Percentiles rank a stretch among this genome's conserved stretches.
phyloP scores from a whole-genome alignment of 2,329 filamentous ascomycete genomes.

The Lachnum nothofagi region DNA sequence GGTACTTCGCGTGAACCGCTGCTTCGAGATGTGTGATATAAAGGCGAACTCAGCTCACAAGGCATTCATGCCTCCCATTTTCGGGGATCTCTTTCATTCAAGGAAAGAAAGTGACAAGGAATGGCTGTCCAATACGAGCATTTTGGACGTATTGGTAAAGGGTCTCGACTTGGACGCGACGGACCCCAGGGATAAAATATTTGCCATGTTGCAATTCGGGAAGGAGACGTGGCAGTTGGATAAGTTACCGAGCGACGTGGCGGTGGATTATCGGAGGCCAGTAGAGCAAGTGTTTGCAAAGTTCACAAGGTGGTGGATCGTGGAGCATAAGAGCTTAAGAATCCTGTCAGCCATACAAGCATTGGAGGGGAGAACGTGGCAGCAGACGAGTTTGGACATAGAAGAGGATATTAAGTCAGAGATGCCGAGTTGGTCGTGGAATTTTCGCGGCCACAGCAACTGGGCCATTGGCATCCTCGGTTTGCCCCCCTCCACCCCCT shows the following conservation, averaged over 20 bases:
- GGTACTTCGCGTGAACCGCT: too few relatives aligned
- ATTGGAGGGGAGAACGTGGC: conserved; percentile 1
- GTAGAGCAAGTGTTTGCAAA: conserved; percentile 2
- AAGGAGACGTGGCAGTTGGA: background rate
- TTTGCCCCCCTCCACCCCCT: background rate
- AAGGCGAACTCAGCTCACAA: too few relatives aligned
- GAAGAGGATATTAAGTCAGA: background rate
- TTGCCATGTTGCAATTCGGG: conserved; percentile 6
- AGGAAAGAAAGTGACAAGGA: background rate
- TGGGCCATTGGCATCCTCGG: background rate
- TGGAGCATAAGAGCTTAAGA: background rate
- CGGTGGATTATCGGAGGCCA: conserved; percentile 4
- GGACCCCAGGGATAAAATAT: conserved; percentile 11
- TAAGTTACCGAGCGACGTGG: background rate
- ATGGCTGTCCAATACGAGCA: background rate
- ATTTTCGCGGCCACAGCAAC: background rate
- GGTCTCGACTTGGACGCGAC: conserved; percentile 7
- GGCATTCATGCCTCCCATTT: background rate
- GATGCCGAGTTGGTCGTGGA: background rate
- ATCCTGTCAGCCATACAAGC: conserved; percentile 8
- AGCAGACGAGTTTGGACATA: background rate
- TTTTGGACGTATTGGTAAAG: background rate
- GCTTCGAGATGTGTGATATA: too few relatives aligned
- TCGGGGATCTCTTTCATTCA: background rate
- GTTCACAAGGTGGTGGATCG: conserved; percentile 11